Conservation (phyloP, 2,329 filamentous ascomycete species). For the Microsporum canis region DNA sequence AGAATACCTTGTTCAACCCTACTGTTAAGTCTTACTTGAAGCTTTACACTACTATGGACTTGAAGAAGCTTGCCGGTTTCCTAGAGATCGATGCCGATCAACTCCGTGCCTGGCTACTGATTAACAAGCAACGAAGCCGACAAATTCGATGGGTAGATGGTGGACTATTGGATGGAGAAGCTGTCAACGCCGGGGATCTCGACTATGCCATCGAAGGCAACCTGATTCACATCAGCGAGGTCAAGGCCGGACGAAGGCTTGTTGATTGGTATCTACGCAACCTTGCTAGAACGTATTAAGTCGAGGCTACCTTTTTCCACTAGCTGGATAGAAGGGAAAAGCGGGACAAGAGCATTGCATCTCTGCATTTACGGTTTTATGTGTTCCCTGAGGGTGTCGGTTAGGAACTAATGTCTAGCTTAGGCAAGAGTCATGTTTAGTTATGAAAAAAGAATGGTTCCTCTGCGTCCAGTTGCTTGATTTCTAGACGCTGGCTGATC, state of each 20-base stretch:
- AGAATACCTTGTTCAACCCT: conserved; percentile 96
- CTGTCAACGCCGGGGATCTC: conserved; percentile 85
- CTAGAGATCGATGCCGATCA: conserved; percentile 95
- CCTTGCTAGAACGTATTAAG: conserved; percentile 82
- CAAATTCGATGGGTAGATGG: conserved; percentile 91
- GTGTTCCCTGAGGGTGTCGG: not conserved
- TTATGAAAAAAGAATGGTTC: not conserved
- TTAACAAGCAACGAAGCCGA: conserved; percentile 97
- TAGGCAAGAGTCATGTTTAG: not conserved
- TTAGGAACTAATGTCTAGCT: not conserved
- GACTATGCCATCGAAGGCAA: conserved; percentile 97
- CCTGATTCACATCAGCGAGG: conserved; percentile 96
- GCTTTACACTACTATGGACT: conserved; percentile 98
- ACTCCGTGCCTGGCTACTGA: conserved; percentile 81
- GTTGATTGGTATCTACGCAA: conserved; percentile 99
- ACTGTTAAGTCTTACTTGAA: conserved; percentile 98
- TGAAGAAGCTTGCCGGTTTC: conserved; percentile 96
- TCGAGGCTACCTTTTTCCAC: not conserved
- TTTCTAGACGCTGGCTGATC: not conserved
- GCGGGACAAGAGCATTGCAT: not conserved
- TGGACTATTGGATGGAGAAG: conserved; percentile 79
- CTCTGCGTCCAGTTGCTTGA: not conserved
- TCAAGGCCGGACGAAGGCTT: conserved; percentile 91
- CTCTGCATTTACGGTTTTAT: conserved; percentile 2
- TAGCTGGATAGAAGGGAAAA: not conserved